A percentile compares a stretch with the other conserved stretches of the same genome.
Conservation (phyloP, 257 asterid genomes). For the Capsicum rhomboideum region DNA sequence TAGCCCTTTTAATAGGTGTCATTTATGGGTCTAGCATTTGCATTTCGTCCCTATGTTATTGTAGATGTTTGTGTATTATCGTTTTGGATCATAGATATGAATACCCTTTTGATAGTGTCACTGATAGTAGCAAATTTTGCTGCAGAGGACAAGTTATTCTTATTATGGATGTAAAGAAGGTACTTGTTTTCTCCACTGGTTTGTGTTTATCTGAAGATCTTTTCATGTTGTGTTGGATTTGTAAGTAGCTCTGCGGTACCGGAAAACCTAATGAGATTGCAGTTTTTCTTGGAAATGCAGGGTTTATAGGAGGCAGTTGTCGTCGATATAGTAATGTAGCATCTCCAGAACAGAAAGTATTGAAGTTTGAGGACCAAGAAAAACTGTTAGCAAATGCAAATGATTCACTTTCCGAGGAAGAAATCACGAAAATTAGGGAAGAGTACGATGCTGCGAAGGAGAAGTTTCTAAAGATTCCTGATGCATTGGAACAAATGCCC, state of each 20-base stretch:
- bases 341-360: conserved; percentile 25
- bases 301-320: conserved; percentile 13
- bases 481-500: conserved; percentile 61
- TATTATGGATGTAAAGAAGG: conserved; percentile 40
- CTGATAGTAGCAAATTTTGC: conserved; percentile 4
- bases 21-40: too few relatives aligned
- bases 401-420: conserved; percentile 30
- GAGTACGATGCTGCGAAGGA: conserved; percentile 61
- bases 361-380: conserved; percentile 36
- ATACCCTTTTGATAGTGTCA: not conserved
- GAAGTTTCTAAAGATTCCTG: conserved; percentile 61
- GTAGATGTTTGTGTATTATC: not conserved
- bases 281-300: not conserved
- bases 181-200: not conserved
- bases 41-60: too few relatives aligned
- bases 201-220: not conserved
- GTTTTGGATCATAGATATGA: not conserved
- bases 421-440: conserved; percentile 45
- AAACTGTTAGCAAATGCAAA: conserved; percentile 8
- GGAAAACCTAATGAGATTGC: not conserved
- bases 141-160: conserved; percentile 32
- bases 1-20: not conserved
- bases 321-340: conserved; percentile 30
- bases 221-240: not conserved
- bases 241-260: not conserved